Evolutionary conservation across 2,329 filamentous ascomycete species (phyloP).

Genomic region (Aciculosporium take): DNA sequence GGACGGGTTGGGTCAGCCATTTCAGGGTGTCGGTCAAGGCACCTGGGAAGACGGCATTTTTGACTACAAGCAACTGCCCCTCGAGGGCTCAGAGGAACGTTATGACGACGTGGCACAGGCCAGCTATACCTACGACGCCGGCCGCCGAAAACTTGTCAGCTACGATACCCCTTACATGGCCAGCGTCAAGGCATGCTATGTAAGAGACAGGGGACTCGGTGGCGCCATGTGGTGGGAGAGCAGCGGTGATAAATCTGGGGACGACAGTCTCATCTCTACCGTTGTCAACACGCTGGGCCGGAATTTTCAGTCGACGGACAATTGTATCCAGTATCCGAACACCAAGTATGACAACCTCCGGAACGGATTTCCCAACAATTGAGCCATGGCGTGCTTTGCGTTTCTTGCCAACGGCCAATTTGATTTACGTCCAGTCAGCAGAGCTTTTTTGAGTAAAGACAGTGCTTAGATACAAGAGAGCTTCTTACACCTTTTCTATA

Average conservation of each 20-base stretch:
- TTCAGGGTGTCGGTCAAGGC: conserved; percentile 59
- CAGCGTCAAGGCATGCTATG: conserved; percentile 54
- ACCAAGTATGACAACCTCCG: conserved; percentile 59
- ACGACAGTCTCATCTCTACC: conserved; percentile 52
- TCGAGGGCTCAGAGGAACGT: conserved; percentile 47
- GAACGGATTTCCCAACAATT: conserved; percentile 38
- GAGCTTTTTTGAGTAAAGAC: not conserved
- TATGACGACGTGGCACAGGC: conserved; percentile 52
- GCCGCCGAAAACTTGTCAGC: conserved; percentile 52
- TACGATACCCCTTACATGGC: conserved; percentile 64
- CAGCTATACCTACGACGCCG: conserved; percentile 61
- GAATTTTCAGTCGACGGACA: conserved; percentile 36
- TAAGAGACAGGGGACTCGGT: conserved; percentile 53
- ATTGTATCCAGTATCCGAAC: conserved; percentile 48
- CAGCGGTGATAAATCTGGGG: conserved; percentile 56
- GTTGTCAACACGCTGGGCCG: conserved; percentile 48
- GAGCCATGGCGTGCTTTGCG: conserved; percentile 1
- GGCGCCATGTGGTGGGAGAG: conserved; percentile 99
- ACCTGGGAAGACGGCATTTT: conserved; percentile 76
- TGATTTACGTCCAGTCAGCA: not conserved
- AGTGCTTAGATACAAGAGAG: not conserved
- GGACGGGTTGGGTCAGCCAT: conserved; percentile 55
- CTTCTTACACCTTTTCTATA: too few species aligned
- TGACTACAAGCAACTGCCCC: conserved; percentile 78
- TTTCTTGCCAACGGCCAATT: not conserved